Evolutionary conservation across 2,329 filamentous ascomycete genomes (phyloP).

Genomic region (Sclerotiophoma versabilis): DNA sequence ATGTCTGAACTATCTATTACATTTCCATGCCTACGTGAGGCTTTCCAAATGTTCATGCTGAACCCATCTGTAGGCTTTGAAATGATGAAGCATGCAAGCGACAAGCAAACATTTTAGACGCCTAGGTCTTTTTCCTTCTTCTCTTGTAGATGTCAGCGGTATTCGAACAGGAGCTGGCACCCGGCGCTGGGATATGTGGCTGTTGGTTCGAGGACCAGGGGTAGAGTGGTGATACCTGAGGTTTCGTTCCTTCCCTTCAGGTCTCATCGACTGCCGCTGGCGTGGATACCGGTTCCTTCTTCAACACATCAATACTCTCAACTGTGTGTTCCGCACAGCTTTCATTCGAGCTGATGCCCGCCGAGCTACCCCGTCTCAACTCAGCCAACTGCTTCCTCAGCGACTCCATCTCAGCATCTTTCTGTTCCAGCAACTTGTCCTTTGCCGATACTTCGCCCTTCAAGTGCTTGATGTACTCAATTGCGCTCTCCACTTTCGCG

Average conservation of each 20-base stretch:
- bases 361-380: conserved; percentile 31
- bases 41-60: no score
- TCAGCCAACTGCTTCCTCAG: conserved; percentile 59
- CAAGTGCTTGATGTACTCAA: conserved; percentile 89
- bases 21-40: no score
- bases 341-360: conserved; percentile 2
- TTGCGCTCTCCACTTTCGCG: conserved; percentile 95
- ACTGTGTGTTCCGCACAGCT: neutral
- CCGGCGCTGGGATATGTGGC: neutral
- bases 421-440: conserved; percentile 67
- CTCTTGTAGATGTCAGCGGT: neutral
- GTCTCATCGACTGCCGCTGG: conserved; percentile 12
- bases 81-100: neutral
- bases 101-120: neutral
- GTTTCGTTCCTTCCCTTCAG: neutral
- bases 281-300: conserved; percentile 10
- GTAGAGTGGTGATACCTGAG: neutral
- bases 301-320: neutral
- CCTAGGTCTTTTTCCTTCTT: neutral
- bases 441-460: conserved; percentile 75
- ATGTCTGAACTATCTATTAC: no score
- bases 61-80: no score
- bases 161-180: neutral
- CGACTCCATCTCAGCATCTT: conserved; percentile 66
- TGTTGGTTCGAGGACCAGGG: neutral